Evolutionary conservation across 139 green algal species (phyloP).

Genomic region (Parachlorella kessleri): DNA sequence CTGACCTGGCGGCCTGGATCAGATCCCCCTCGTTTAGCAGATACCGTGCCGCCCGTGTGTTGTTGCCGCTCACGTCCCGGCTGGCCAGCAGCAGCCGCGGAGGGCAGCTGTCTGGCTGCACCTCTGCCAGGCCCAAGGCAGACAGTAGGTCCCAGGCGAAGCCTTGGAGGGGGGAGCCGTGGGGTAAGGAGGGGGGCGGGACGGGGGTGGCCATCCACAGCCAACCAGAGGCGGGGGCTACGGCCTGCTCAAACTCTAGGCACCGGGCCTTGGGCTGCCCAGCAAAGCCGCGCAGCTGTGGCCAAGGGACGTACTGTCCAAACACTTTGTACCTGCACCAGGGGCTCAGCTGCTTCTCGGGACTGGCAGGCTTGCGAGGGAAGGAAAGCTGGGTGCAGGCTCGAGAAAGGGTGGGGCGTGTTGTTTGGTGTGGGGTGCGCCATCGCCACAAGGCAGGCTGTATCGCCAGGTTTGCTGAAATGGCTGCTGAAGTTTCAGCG

Average conservation of each 20-base stretch:
- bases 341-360: neutral
- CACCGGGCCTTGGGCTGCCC: too few relatives aligned
- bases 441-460: too few relatives aligned
- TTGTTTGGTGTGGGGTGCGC: too few relatives aligned
- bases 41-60: neutral
- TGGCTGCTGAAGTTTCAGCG: too few relatives aligned
- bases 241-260: neutral
- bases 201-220: conserved; percentile 19
- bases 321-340: neutral
- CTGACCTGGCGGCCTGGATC: neutral
- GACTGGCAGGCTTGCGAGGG: neutral
- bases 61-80: neutral
- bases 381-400: conserved; percentile 2
- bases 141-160: neutral
- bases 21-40: conserved; percentile 8
- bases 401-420: too few relatives aligned
- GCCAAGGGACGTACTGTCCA: too few relatives aligned
- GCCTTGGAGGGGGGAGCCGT: neutral
- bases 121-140: neutral
- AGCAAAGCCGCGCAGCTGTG: too few relatives aligned
- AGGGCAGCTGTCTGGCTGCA: neutral
- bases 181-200: neutral
- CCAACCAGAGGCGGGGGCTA: neutral
- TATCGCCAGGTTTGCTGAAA: too few relatives aligned
- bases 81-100: neutral